phyloP scores from a whole-genome alignment of 352 stramenopile species.

The Globisporangium yorkense region DNA sequence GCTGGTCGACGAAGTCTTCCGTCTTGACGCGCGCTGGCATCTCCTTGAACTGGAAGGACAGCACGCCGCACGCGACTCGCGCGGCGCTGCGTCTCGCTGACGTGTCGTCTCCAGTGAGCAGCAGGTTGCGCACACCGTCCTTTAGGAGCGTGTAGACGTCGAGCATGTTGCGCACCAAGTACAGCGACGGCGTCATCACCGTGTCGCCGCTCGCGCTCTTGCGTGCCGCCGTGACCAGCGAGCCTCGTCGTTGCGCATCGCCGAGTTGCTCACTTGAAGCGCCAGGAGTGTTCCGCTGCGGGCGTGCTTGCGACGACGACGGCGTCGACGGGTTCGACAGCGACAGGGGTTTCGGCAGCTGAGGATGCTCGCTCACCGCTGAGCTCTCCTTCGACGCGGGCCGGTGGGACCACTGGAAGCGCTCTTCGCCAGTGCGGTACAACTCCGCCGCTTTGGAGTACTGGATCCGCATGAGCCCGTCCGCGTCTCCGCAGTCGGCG shows the following conservation, averaged over 20 bases:
- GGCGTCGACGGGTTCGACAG: neutral
- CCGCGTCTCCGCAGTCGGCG: constrained; percentile 36
- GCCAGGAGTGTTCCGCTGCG: neutral
- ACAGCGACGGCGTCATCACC: constrained; percentile 21
- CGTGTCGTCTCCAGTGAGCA: constrained; percentile 38
- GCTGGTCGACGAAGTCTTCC: constrained; percentile 30
- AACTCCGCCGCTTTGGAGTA: constrained; percentile 22
- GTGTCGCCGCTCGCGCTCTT: constrained; percentile 23
- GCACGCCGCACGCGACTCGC: constrained; percentile 41
- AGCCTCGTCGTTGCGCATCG: constrained; percentile 12
- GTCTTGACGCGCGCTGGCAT: constrained; percentile 22
- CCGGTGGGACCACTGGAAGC: constrained; percentile 63
- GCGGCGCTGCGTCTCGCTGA: constrained; percentile 32
- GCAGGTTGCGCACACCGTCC: constrained; percentile 26
- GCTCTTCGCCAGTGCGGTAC: constrained; percentile 45
- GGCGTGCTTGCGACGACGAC: neutral
- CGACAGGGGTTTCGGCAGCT: neutral
- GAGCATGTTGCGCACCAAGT: constrained; percentile 39
- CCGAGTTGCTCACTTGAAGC: neutral
- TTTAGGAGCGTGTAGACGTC: constrained; percentile 49
- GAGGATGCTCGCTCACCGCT: neutral
- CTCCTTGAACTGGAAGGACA: constrained; percentile 56
- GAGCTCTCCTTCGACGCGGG: constrained; percentile 18
- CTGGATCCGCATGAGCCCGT: constrained; percentile 32
- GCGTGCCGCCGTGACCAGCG: constrained; percentile 18